Conservation (phyloP, 2,329 filamentous ascomycete genomes). For the Penicillium thymicola region DNA sequence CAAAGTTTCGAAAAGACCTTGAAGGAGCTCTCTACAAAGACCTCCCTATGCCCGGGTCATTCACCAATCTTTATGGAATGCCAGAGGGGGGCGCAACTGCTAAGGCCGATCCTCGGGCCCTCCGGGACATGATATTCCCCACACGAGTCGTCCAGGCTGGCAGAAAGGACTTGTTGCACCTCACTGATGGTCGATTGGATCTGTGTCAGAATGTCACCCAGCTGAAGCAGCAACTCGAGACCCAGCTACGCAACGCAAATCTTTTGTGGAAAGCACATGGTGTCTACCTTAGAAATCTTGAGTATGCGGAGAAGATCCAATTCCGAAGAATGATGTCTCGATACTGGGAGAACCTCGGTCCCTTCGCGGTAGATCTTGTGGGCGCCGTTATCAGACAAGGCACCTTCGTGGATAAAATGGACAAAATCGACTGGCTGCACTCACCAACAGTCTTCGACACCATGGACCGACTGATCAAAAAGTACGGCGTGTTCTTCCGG, state of each 20-base stretch:
- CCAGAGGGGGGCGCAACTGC: constrained; percentile 31
- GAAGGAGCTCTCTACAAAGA: constrained; percentile 45
- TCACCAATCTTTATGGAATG: constrained; percentile 56
- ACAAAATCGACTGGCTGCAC: constrained; percentile 73
- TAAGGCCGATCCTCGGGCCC: neutral
- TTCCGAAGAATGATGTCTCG: constrained; percentile 46
- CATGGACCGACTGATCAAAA: constrained; percentile 58
- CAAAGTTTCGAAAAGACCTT: constrained; percentile 59
- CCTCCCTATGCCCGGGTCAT: constrained; percentile 63
- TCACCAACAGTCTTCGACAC: constrained; percentile 63
- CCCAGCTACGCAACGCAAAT: constrained; percentile 46
- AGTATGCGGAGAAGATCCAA: constrained; percentile 28
- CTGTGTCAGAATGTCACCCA: constrained; percentile 47
- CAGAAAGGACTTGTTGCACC: constrained; percentile 53
- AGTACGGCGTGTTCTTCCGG: constrained; percentile 47
- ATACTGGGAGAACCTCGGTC: constrained; percentile 42
- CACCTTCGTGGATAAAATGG: constrained; percentile 60
- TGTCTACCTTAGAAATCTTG: neutral
- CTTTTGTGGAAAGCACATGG: constrained; percentile 38
- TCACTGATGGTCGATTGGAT: constrained; percentile 47
- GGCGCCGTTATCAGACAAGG: constrained; percentile 43
- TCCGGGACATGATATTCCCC: constrained; percentile 19
- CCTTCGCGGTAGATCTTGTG: constrained; percentile 40
- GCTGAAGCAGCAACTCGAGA: constrained; percentile 26
- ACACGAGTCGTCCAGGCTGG: constrained; percentile 2